These are phyloP conservation scores for Alternaria triticina DNA, from an alignment of 2,329 filamentous ascomycete species.

Conservation along the genomic window DNA sequence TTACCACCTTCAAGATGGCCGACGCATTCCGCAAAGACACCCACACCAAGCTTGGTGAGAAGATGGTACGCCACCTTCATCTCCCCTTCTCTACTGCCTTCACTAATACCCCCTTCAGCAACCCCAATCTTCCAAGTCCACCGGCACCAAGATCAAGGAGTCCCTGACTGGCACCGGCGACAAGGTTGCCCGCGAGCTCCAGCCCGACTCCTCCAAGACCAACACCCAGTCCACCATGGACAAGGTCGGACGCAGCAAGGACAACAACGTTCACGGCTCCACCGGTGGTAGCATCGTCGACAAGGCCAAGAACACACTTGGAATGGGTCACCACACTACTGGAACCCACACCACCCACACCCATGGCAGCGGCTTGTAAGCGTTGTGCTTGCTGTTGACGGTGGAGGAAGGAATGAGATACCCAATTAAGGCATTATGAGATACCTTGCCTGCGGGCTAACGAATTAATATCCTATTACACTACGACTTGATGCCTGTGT, in stretches of 20 bases:
- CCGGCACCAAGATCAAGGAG: conserved; percentile 65
- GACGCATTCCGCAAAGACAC: conserved; percentile 68
- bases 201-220: conserved; percentile 61
- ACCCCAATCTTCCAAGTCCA: conserved; percentile 67
- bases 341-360: conserved; percentile 13
- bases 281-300: conserved; percentile 50
- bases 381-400: background rate
- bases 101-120: conserved; percentile 45
- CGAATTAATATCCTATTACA: conserved; percentile 9
- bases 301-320: conserved; percentile 57
- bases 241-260: conserved; percentile 49
- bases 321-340: conserved; percentile 51
- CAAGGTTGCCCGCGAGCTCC: conserved; percentile 54
- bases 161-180: conserved; percentile 62
- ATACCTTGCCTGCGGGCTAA: conserved; percentile 29
- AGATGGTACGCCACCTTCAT: conserved; percentile 26
- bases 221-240: conserved; percentile 56
- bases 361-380: background rate
- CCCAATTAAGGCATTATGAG: conserved; percentile 15
- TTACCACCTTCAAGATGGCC: conserved; percentile 59
- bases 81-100: background rate
- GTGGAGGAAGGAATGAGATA: background rate
- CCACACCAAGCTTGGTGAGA: conserved; percentile 62
- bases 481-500: background rate
- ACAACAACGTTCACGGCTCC: conserved; percentile 46